Evolutionary conservation across 345 rosid species (phyloP), one percentile per base, ranked within the genome.

Genomic region (Trapa incisa): DNA sequence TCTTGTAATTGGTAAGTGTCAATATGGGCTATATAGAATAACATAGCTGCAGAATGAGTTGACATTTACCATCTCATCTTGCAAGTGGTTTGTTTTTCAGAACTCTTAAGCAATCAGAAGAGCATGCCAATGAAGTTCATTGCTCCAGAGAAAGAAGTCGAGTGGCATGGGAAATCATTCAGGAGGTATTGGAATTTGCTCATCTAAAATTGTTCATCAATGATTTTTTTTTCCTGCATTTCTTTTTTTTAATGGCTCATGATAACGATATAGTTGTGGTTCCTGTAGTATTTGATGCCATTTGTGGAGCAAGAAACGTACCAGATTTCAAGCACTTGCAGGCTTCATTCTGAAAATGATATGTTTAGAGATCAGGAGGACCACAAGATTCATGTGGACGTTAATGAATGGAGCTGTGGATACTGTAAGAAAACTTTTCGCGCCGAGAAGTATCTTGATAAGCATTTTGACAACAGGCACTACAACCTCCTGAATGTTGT

Each of bases 391-490:
- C 86, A 86, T 22, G 72, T 86, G 37, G 96, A 85, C 74, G 47
- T 86, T 16, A 85, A 75, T 45, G 96, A 94, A 71, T 94, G 99
- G 97, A 81, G 72, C 43, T 94, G 99, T 77, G 96, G 91, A 70
- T 94, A 89, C 76, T 94, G 99, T 82, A 89, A 82, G 80, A 94
- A 94, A 80, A 87, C 89, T 76, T 94, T 91, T 75, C 86, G 83
- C 33, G 87, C 88, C 57, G 99, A 94, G 73, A 81, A 76, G 9
- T 89, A 75, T 84, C 83, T 94, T 43, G 97, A 94, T 74, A 84
- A 86, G 77, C 97, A 94, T 80, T 83, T 94, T 71, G 85, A 67
- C 79, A 79, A 58, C 81, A 81, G 97, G 68, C 99, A 94, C 77
- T 73, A 53, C 86, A 79, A 85, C 77, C 92, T 86, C 80, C 81